Evolutionary conservation across 179 eudicot genomes (phyloP), one percentile per base, ranked within the genome.

Genomic region (Kewa caespitosa): DNA sequence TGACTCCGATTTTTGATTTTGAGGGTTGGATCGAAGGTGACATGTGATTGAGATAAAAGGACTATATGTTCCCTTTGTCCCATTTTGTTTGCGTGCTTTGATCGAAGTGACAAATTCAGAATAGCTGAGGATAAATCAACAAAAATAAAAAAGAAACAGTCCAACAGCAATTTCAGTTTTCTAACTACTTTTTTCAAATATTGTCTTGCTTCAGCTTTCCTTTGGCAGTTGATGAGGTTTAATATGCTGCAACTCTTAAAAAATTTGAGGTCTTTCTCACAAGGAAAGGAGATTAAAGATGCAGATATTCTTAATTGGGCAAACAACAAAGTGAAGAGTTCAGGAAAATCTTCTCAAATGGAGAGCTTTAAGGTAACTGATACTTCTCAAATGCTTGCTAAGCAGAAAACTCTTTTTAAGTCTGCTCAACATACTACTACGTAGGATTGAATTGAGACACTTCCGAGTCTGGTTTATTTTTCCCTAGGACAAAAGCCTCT

Each of bases 161-260:
- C n/a, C n/a, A n/a, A n/a, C n/a, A n/a, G n/a, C n/a, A n/a, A n/a
- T n/a, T n/a, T n/a, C n/a, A n/a, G n/a, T n/a, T n/a, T n/a, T n/a
- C n/a, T 2, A 32, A 27, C 54, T 73, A 38, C 39, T 43, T 60
- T 12, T 38, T 77, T 68, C 43, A 65, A 69, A 65, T 10, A 9
- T 65, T 77, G 27, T 61, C 55, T 72, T 23, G 57, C 5, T 63
- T 73, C 92, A 91, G 97, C 94, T 67, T 90, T 88, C 65, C 85
- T 91, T 48, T 90, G 97, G 97, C 94, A 91, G 84, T 77, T 91
- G 82, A 91, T 91, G 97, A 88, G 97, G 81, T 91, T 86, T 80
- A 78, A 80, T 3, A 91, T 91, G 94, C 90, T 91, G 73, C 88
- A 86, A 84, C 86, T 91, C 43, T 83, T 91, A 69, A 91, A 79